These are phyloP conservation scores for Botrytis squamosa DNA, from an alignment of 2,329 filamentous ascomycete species.

Conservation along the genomic window DNA sequence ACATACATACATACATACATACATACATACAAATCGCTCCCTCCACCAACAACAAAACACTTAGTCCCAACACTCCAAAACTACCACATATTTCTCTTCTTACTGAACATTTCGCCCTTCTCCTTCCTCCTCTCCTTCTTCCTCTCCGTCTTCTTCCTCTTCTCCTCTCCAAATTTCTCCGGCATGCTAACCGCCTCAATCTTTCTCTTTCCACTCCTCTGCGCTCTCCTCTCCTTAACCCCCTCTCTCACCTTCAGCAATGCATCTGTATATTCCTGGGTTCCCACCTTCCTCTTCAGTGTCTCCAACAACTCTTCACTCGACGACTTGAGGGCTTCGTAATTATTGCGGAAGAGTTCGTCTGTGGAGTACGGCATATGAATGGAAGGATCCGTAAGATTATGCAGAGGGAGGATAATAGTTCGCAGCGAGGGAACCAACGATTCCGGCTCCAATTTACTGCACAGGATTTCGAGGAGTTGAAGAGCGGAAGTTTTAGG, in stretches of 20 bases:
- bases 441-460: slow-evolving; percentile 56
- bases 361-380: slow-evolving; percentile 70
- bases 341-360: slow-evolving; percentile 63
- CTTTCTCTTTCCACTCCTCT: slow-evolving; percentile 78
- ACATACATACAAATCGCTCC: no score
- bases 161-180: slow-evolving; percentile 73
- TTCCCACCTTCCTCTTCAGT: slow-evolving; percentile 84
- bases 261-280: slow-evolving; percentile 71
- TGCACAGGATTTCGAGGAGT: slow-evolving; percentile 68
- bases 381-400: slow-evolving; percentile 79
- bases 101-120: slow-evolving; percentile 68
- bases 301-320: slow-evolving; percentile 75
- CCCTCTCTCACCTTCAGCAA: slow-evolving; percentile 71
- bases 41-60: no score
- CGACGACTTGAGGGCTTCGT: slow-evolving; percentile 69
- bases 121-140: slow-evolving; percentile 83
- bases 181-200: slow-evolving; percentile 84
- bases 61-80: neutral
- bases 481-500: slow-evolving; percentile 75
- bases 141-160: slow-evolving; percentile 79
- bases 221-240: slow-evolving; percentile 69
- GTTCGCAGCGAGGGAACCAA: slow-evolving; percentile 63
- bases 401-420: slow-evolving; percentile 69
- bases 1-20: neutral
- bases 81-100: slow-evolving; percentile 33